phyloP scores from a whole-genome alignment of 345 rosid species.

The Gossypium stocksii region DNA sequence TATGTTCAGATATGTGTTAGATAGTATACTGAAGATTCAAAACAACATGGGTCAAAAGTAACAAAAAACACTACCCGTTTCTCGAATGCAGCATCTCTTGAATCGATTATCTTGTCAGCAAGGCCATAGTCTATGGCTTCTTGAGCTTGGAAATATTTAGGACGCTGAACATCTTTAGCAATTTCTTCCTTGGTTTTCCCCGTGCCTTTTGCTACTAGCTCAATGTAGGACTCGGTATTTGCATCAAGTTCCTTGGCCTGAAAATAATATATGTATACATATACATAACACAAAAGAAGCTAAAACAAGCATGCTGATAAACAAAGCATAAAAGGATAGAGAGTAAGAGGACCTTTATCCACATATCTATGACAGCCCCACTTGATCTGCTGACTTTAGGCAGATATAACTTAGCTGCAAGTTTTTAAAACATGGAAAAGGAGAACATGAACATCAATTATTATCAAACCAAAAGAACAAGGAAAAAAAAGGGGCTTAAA shows the following conservation, averaged over 20 bases:
- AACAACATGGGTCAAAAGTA: background rate
- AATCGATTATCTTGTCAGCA: slow-evolving; percentile 70
- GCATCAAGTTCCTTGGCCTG: slow-evolving; percentile 87
- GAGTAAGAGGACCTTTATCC: slow-evolving; percentile 56
- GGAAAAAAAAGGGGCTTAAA: background rate
- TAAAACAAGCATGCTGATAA: background rate
- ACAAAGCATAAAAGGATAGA: background rate
- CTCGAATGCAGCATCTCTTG: slow-evolving; percentile 52
- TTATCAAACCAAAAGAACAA: background rate
- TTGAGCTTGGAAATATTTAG: slow-evolving; percentile 62
- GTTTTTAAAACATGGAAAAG: slow-evolving; percentile 9
- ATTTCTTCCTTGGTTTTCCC: slow-evolving; percentile 82
- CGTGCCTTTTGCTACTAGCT: slow-evolving; percentile 70
- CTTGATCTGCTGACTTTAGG: slow-evolving; percentile 75
- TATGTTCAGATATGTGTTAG: background rate
- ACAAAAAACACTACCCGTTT: slow-evolving; percentile 45
- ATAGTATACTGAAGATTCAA: background rate
- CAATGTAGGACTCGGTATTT: slow-evolving; percentile 58
- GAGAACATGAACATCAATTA: background rate
- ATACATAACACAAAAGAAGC: slow-evolving; percentile 10
- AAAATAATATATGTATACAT: background rate
- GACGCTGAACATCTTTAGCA: slow-evolving; percentile 58
- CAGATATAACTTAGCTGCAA: slow-evolving; percentile 72
- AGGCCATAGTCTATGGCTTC: slow-evolving; percentile 82
- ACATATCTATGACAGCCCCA: slow-evolving; percentile 79